Conservation (phyloP, 1,284 basidiomycete species). For the Cryptococcus sp. region DNA sequence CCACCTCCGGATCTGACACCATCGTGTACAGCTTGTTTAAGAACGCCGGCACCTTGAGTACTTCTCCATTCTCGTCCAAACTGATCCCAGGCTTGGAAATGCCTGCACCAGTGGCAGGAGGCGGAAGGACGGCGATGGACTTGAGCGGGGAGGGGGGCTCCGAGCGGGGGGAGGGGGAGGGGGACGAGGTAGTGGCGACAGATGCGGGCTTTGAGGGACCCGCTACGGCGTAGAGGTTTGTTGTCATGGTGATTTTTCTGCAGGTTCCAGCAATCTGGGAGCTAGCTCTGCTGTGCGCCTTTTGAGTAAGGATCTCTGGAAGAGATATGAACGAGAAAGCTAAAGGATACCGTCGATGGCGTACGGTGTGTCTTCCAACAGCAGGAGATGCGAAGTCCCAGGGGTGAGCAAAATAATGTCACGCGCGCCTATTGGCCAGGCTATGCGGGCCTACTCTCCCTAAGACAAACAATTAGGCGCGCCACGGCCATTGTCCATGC, state of each 20-base stretch:
- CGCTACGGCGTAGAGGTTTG: conserved; percentile 40
- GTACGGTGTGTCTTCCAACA: too few species aligned
- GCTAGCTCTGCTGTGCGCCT: too few species aligned
- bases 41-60: conserved; percentile 67
- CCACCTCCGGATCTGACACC: conserved; percentile 79
- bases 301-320: too few species aligned
- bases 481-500: too few species aligned
- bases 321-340: too few species aligned
- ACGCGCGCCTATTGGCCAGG: too few species aligned
- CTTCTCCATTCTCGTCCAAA: conserved; percentile 47
- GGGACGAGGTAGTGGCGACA: conserved; percentile 13
- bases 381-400: too few species aligned
- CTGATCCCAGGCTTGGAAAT: conserved; percentile 40
- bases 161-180: conserved; percentile 11
- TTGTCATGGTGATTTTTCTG: conserved; percentile 29
- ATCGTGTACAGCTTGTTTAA: conserved; percentile 90
- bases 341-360: too few species aligned
- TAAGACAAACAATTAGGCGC: too few species aligned
- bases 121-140: conserved; percentile 11
- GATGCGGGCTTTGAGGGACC: conserved; percentile 34
- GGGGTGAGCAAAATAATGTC: too few species aligned
- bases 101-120: conserved; percentile 1
- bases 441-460: too few species aligned
- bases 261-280: too few species aligned
- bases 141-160: conserved; percentile 14